Base-by-base conservation (phyloP, 1,284 basidiomycete species). In the Pseudozyma thailandica region DNA sequence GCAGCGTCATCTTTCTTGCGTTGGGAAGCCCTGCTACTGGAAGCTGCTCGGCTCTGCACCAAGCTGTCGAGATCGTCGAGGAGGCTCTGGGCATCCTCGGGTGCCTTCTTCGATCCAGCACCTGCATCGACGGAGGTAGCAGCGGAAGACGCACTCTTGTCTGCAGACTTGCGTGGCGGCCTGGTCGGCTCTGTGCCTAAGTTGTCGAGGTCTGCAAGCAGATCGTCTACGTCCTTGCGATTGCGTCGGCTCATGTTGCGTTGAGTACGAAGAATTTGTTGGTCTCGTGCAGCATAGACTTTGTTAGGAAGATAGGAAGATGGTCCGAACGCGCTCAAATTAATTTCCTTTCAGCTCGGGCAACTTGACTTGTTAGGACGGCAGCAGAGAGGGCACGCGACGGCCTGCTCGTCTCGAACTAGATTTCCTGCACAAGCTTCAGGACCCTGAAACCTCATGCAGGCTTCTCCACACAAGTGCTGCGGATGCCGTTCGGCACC, bases 1-100 rank as follows among this genome's bases (percentile, higher is more conserved):
- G 45, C 15, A 33, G 50, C 18, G 20, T 55, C 63, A 21, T 65
- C 58, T 55, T 66, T 72, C 45, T 62, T 72, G 5, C 54, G 53
- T 43, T 43, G 54, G 23, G 59, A 63, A 10, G 63, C 65, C 9
- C 64, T 28, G 38, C 62, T 71, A 37, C 51, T 74, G 3, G 60
- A 60, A 18, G 62, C 51, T 9, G 69, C 59, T n/a, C 74, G 39
- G 31, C 77, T 74, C 58, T 82, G 79, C 20, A 82, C 80, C n/a
- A 82, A 45, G 21, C 72, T 75, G 49, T 82, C 81, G 4, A 82
- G 50, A 33, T 82, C 81, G 44, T 82, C 80, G 3, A 82, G 70
- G 54, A 82, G 45, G 47, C 75, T 78, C 64, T 82, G 81, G 6
- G 79, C 79, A 50, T 82, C 80, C 6, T 74, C 53, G 30, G 53